Percentiles rank a stretch among this genome's conserved stretches.
Conservation (phyloP, 73 alveolate species). For the Breviolum minutum region DNA sequence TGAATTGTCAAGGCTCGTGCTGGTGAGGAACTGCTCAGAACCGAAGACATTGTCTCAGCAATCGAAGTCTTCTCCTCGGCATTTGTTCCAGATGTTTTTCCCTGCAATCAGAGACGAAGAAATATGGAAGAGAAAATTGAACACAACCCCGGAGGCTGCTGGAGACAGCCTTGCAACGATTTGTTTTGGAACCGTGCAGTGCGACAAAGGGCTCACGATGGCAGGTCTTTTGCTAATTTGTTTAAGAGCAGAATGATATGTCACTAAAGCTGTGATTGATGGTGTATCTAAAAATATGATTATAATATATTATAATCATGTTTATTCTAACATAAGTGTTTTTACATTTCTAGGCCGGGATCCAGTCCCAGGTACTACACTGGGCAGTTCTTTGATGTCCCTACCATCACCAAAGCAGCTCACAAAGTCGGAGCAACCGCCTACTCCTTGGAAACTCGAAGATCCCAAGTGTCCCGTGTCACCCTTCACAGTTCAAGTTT, state of each 20-base stretch:
- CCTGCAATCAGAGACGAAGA: not conserved
- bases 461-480: not conserved
- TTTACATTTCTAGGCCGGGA: not conserved
- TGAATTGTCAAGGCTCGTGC: conserved; percentile 40
- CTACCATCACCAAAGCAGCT: conserved; percentile 61
- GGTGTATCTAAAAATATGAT: no score
- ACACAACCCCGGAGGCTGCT: conserved; percentile 24
- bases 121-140: not conserved
- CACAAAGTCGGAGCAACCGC: conserved; percentile 70
- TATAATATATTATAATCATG: no score
- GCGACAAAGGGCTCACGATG: not conserved
- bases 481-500: not conserved
- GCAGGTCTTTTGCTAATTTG: no score
- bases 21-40: conserved; percentile 61
- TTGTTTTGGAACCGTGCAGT: conserved; percentile 92
- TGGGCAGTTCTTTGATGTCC: conserved; percentile 65
- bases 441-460: not conserved
- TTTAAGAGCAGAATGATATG: no score
- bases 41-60: conserved; percentile 62
- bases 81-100: no score
- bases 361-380: conserved; percentile 65
- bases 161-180: conserved; percentile 73
- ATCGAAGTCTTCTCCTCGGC: conserved; percentile 11
- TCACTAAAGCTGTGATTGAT: no score
- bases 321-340: not conserved